Percentiles rank a stretch among this genome's conserved stretches.
Evolutionary conservation across 768 basidiomycete species (phyloP).

Genomic region (Serpula lacrymans): DNA sequence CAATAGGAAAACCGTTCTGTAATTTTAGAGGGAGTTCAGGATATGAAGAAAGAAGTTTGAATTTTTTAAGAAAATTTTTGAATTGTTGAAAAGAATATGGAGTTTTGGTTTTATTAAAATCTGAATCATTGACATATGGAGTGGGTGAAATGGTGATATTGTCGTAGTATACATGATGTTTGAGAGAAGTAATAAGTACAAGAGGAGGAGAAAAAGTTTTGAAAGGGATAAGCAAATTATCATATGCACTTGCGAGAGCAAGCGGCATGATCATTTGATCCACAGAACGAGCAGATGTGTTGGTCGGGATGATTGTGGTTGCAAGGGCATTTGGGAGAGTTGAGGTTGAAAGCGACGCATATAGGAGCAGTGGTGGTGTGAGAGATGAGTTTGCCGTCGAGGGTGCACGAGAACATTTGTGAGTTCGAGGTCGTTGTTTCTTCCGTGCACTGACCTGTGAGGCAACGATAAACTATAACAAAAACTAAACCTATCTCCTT

Average conservation of each 20-base stretch:
- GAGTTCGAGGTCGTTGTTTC: not conserved
- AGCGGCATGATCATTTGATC: not conserved
- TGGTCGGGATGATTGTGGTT: not conserved
- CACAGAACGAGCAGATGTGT: not conserved
- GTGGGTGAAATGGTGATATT: not conserved
- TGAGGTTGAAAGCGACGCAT: not conserved
- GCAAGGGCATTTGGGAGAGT: no score
- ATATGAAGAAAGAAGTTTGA: not conserved
- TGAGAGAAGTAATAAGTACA: no score
- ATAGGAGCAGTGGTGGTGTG: no score
- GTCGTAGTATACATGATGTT: not conserved
- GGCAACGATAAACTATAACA: no score
- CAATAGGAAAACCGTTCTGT: slow-evolving; percentile 9
- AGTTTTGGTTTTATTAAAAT: not conserved
- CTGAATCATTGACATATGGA: not conserved
- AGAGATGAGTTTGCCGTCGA: not conserved
- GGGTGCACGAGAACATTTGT: not conserved
- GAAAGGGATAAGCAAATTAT: no score
- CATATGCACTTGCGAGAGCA: not conserved
- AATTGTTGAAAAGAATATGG: not conserved
- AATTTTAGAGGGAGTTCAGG: slow-evolving; percentile 4
- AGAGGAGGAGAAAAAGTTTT: no score
- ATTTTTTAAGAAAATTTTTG: not conserved
- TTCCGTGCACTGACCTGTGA: no score
- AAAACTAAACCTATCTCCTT: no score